Base-by-base conservation (phyloP, 345 rosid genomes). In the Salix suchowensis region DNA sequence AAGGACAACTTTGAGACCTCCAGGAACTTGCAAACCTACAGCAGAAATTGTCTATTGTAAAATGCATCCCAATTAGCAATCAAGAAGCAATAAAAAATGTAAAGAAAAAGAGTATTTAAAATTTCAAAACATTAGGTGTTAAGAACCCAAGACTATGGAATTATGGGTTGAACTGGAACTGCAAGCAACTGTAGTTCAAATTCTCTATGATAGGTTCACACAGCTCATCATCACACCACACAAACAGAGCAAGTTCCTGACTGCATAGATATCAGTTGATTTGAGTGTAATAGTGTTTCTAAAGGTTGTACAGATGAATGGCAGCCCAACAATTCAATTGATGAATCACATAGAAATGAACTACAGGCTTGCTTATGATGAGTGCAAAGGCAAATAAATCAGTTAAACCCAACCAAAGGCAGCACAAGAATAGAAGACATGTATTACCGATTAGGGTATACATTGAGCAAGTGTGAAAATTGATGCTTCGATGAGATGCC, bases 1-100 rank as follows among this genome's bases (percentile, higher is more conserved):
- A 96, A 94, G 74, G 98, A 96, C 89, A 96, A 77, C 80, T 86
- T 92, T 65, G 99, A 96, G 74, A 92, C 99, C 89, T 96, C 98
- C 90, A 96, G 82, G 83, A 96, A 96, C 87, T 88, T 94, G 93
- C 99, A 96, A 74, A 96, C 99, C 99, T 96, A 78, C 77, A 82
- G 73, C 74, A 79, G 67, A 74, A 75, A 77, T 73, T 60, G 67
- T 19, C 37, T 55, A 62, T 58, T 65, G 72, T 70, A 30, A 89
- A 65, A 23, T 44, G 52, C 77, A 64, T 54, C 6, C 60, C 72
- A 68, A 34, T 23, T 48, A 36, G 23, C 21, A 50, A 69, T 68
- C 62, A 26, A 14, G 19, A 34, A 21, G 24, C 30, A 78, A 32
- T 26, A 60, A 5, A 70, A 28, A 24, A 48, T 14, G 42, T 4